Conservation (phyloP, 176 grass and related monocot species). For the Bromus sterilis region DNA sequence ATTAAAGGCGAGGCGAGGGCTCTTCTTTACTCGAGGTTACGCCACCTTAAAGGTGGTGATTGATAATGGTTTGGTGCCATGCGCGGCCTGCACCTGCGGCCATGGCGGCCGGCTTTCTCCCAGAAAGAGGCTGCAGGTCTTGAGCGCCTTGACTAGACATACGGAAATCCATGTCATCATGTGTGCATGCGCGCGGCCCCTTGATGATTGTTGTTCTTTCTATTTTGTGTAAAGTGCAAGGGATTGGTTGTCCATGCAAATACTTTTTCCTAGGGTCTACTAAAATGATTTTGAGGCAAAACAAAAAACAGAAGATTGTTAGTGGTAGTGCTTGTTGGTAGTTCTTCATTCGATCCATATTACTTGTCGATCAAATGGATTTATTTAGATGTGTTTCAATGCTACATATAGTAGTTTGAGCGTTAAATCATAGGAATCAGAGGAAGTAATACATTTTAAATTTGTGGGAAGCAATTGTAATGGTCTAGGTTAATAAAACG, state of each 20-base stretch:
- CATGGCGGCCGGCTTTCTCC: conserved; percentile 19
- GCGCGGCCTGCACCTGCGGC: conserved; percentile 9
- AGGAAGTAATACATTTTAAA: no score
- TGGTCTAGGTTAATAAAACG: no score
- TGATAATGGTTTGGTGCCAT: conserved; percentile 28
- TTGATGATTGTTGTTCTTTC: neutral
- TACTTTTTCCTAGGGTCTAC: neutral
- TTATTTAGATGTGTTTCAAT: no score
- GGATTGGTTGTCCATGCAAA: neutral
- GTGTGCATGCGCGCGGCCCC: neutral
- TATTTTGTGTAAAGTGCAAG: neutral
- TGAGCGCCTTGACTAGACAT: neutral
- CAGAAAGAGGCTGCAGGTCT: conserved; percentile 3
- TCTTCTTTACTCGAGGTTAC: conserved; percentile 41
- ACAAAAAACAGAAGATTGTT: no score
- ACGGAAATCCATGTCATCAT: conserved; percentile 15
- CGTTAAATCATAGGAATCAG: no score
- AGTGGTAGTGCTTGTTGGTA: no score
- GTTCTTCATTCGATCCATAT: no score
- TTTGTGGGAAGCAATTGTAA: no score
- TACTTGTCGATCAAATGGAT: no score
- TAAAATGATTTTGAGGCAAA: neutral
- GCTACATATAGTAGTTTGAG: no score
- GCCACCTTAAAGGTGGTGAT: conserved; percentile 31
- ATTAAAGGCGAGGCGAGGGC: neutral